These are phyloP conservation scores for Chaetomium cochliodes DNA, from an alignment of 495 filamentous ascomycete species.

Conservation along the genomic window DNA sequence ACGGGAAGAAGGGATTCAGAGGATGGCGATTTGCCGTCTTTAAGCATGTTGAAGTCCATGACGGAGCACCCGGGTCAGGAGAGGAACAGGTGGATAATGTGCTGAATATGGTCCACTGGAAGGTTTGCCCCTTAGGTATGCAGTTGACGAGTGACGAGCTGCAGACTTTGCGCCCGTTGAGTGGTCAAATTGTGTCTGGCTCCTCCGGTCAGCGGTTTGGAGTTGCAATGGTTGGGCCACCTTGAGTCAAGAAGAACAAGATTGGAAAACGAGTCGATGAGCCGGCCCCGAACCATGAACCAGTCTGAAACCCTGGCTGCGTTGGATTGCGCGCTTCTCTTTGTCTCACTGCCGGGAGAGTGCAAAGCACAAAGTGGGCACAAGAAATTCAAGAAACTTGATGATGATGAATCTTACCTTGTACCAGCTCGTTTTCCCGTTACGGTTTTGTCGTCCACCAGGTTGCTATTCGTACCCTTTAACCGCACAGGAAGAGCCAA, in stretches of 20 bases:
- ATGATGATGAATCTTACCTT: conserved; percentile 3
- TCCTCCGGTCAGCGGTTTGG: conserved; percentile 5
- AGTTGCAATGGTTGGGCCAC: conserved; percentile 2
- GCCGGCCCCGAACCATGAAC: neutral
- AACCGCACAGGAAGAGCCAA: conserved; percentile 3
- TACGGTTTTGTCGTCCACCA: conserved; percentile 8
- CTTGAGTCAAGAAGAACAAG: conserved; percentile 4
- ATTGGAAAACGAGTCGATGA: neutral
- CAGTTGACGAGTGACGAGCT: conserved; percentile 1
- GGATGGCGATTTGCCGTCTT: conserved; percentile 16
- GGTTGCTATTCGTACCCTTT: neutral
- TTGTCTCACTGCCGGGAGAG: conserved; percentile 3
- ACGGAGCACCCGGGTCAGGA: neutral
- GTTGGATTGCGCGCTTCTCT: no score
- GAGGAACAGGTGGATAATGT: conserved; percentile 4
- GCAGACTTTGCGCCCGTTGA: neutral
- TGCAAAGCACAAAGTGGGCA: conserved; percentile 1
- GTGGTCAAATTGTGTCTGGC: conserved; percentile 10
- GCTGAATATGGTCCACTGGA: conserved; percentile 1
- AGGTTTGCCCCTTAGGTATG: neutral
- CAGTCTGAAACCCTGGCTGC: neutral
- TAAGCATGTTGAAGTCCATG: conserved; percentile 24
- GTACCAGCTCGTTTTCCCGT: neutral
- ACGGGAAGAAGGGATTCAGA: conserved; percentile 18
- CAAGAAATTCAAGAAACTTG: conserved; percentile 3